Conservation (phyloP, 495 filamentous ascomycete genomes). For the Diplogelasinospora grovesii region DNA sequence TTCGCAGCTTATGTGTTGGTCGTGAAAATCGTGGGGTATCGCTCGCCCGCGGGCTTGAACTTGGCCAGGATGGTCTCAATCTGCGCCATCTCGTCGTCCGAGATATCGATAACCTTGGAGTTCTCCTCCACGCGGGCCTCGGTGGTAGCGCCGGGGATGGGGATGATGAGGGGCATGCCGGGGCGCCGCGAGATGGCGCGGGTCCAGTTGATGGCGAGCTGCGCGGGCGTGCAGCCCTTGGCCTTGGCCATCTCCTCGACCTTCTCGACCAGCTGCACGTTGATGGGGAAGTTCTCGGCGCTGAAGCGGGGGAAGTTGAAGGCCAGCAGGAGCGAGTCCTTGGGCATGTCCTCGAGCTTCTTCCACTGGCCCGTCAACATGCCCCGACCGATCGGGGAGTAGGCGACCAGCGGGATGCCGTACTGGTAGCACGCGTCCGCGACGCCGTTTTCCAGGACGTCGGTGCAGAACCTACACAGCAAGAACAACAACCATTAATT, state of each 20-base stretch:
- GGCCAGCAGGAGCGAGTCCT: conserved; percentile 46
- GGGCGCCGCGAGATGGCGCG: conserved; percentile 44
- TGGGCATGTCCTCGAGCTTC: conserved; percentile 52
- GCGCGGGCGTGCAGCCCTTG: conserved; percentile 66
- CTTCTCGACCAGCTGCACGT: conserved; percentile 61
- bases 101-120: conserved; percentile 33
- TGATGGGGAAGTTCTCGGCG: conserved; percentile 62
- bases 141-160: conserved; percentile 70
- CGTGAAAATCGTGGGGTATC: conserved; percentile 36
- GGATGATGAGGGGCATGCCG: conserved; percentile 66
- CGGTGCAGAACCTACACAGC: conserved; percentile 56
- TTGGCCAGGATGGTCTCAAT: conserved; percentile 40
- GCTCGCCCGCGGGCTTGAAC: conserved; percentile 34
- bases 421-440: conserved; percentile 64
- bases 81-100: conserved; percentile 40
- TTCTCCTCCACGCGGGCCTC: conserved; percentile 46
- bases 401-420: conserved; percentile 64
- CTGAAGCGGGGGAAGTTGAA: conserved; percentile 57
- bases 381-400: conserved; percentile 43
- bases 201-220: conserved; percentile 76
- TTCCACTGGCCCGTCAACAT: conserved; percentile 56
- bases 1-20: no score
- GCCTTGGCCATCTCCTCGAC: conserved; percentile 58
- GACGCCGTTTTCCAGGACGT: conserved; percentile 67
- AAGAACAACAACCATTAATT: conserved; percentile 7